Evolutionary conservation across 2,329 filamentous ascomycete genomes (phyloP).

Genomic region (Pseudogymnoascus sp.): DNA sequence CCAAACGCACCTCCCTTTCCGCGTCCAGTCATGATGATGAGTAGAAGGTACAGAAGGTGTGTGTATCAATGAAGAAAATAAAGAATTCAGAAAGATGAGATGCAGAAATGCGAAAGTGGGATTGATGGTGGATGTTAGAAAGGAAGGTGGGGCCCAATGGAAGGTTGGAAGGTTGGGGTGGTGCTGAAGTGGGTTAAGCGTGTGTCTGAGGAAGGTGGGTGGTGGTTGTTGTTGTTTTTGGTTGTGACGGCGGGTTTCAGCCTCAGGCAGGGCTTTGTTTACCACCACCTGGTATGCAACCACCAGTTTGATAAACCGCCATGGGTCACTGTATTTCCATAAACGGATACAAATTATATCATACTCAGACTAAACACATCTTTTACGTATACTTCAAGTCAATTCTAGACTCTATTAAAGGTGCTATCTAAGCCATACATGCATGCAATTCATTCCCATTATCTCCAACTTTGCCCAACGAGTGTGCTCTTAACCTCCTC

Average conservation of each 20-base stretch:
- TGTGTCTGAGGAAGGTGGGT: background rate
- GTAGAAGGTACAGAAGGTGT: background rate
- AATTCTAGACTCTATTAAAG: background rate
- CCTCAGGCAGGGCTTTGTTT: background rate
- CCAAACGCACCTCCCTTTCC: background rate
- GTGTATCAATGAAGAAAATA: background rate
- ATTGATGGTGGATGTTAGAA: too few species aligned
- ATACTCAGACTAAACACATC: too few species aligned
- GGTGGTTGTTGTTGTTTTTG: too few species aligned
- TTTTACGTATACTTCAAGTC: background rate
- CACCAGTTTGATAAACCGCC: too few species aligned
- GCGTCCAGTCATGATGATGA: background rate
- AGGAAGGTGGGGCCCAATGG: too few species aligned
- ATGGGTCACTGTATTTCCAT: background rate
- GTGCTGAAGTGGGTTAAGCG: background rate
- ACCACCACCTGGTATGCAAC: background rate
- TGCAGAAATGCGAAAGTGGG: background rate
- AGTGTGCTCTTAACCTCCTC: background rate
- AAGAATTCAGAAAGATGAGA: background rate
- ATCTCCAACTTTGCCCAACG: background rate
- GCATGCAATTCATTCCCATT: background rate
- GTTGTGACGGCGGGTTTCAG: background rate
- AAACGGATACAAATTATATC: background rate
- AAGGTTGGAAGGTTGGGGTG: too few species aligned
- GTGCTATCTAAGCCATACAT: conserved; percentile 5